A percentile compares a stretch with the other conserved stretches of the same genome.
phyloP scores from a whole-genome alignment of 345 rosid species.

The Cardamine occulta region DNA sequence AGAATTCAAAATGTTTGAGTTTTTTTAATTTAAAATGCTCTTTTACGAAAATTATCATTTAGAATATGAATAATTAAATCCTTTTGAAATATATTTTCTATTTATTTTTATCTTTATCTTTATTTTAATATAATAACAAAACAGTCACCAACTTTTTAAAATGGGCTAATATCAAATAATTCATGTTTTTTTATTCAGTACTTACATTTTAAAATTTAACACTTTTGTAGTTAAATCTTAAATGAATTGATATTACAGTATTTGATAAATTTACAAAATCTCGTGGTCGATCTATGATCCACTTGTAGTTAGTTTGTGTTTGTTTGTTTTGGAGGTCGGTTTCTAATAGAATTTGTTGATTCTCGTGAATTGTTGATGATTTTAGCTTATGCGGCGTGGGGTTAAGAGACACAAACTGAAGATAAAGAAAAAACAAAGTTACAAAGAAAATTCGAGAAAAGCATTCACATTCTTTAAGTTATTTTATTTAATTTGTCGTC shows the following conservation, averaged over 20 bases:
- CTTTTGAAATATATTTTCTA: background rate
- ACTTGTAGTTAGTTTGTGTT: background rate
- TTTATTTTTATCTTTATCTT: background rate
- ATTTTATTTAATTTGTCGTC: background rate
- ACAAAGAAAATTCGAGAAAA: slow-evolving; percentile 17
- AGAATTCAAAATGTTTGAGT: background rate
- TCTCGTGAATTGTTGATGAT: slow-evolving; percentile 22
- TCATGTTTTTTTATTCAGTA: background rate
- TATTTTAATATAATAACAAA: background rate
- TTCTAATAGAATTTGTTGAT: slow-evolving; percentile 19
- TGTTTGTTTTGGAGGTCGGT: background rate
- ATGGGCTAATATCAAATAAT: background rate
- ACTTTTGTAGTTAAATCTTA: background rate
- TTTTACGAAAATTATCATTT: too few species aligned
- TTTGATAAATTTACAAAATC: background rate
- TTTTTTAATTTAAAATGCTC: too few species aligned
- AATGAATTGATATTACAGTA: background rate
- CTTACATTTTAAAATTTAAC: background rate
- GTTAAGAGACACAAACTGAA: background rate
- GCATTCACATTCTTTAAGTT: slow-evolving; percentile 33
- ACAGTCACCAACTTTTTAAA: background rate
- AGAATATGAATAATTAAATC: too few species aligned
- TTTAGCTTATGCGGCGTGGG: slow-evolving; percentile 22
- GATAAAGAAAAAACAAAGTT: background rate
- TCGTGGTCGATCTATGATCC: background rate